Conservation (phyloP, 2,329 filamentous ascomycete species). For the Acephala macrosclerotiorum region DNA sequence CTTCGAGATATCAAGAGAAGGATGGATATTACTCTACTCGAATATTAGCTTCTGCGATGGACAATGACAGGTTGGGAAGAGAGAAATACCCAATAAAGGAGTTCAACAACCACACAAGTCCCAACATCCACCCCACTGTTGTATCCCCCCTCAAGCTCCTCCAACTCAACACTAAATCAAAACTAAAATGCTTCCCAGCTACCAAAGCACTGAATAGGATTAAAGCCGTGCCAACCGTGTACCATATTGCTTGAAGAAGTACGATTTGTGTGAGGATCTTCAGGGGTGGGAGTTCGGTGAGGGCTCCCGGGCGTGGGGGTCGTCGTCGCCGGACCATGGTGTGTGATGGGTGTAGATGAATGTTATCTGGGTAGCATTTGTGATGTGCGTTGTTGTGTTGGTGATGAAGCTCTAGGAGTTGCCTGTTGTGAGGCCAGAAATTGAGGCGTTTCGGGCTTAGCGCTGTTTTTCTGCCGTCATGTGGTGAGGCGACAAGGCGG, state of each 20-base stretch:
- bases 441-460: slow-evolving; percentile 18
- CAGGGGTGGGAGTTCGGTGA: slow-evolving; percentile 70
- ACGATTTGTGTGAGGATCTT: slow-evolving; percentile 73
- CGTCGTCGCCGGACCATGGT: slow-evolving; percentile 58
- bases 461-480: slow-evolving; percentile 29
- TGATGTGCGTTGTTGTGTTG: not conserved
- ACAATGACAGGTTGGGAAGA: slow-evolving; percentile 22
- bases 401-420: slow-evolving; percentile 2
- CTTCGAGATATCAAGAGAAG: slow-evolving; percentile 85
- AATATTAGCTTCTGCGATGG: slow-evolving; percentile 6
- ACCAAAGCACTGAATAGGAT: slow-evolving; percentile 74
- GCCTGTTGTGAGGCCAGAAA: slow-evolving; percentile 18
- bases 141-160: slow-evolving; percentile 69
- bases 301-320: slow-evolving; percentile 69
- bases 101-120: slow-evolving; percentile 72
- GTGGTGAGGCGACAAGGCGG: slow-evolving; percentile 6
- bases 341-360: slow-evolving; percentile 9
- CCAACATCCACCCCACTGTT: slow-evolving; percentile 73
- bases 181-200: slow-evolving; percentile 64
- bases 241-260: slow-evolving; percentile 70
- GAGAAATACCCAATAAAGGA: slow-evolving; percentile 66
- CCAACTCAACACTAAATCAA: slow-evolving; percentile 70
- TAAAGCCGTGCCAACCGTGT: slow-evolving; percentile 64
- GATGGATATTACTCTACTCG: slow-evolving; percentile 77
- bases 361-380: slow-evolving; percentile 11